Evolutionary conservation across 2,329 filamentous ascomycete genomes (phyloP).

Genomic region (Penicillium oxalicum): DNA sequence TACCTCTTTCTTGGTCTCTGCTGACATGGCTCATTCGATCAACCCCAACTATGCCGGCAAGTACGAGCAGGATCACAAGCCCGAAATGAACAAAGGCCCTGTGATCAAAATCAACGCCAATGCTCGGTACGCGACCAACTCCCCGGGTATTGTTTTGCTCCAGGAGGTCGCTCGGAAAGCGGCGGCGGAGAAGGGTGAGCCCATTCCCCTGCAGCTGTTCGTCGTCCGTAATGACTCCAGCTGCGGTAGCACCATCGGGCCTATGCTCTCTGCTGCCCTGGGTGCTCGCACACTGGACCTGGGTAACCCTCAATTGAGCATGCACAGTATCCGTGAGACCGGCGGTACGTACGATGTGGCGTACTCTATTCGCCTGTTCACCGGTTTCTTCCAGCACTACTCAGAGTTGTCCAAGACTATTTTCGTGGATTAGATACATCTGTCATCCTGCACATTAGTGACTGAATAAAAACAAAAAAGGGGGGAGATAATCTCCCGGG

Average conservation of each 20-base stretch:
- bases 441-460: neutral
- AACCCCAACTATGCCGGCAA: slow-evolving; percentile 92
- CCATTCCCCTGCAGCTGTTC: slow-evolving; percentile 87
- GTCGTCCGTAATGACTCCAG: slow-evolving; percentile 93
- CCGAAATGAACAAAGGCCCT: slow-evolving; percentile 91
- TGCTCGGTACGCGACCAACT: slow-evolving; percentile 92
- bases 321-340: slow-evolving; percentile 96
- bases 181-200: slow-evolving; percentile 50
- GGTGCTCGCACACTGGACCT: slow-evolving; percentile 86
- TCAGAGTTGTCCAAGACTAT: slow-evolving; percentile 78
- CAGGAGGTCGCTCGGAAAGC: slow-evolving; percentile 73
- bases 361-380: slow-evolving; percentile 78
- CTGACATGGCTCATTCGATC: slow-evolving; percentile 95
- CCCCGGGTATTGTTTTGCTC: slow-evolving; percentile 85
- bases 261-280: slow-evolving; percentile 84
- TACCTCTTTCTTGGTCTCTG: slow-evolving; percentile 87
- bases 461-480: too few species aligned
- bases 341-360: slow-evolving; percentile 82
- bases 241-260: slow-evolving; percentile 94
- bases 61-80: slow-evolving; percentile 85
- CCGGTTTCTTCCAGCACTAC: slow-evolving; percentile 79
- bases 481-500: too few species aligned
- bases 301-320: slow-evolving; percentile 88
- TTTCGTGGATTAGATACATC: slow-evolving; percentile 60
- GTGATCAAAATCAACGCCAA: slow-evolving; percentile 99